These are phyloP conservation scores for Leccinum griseonigrum DNA, from an alignment of 1,284 basidiomycete species.

Conservation along the genomic window DNA sequence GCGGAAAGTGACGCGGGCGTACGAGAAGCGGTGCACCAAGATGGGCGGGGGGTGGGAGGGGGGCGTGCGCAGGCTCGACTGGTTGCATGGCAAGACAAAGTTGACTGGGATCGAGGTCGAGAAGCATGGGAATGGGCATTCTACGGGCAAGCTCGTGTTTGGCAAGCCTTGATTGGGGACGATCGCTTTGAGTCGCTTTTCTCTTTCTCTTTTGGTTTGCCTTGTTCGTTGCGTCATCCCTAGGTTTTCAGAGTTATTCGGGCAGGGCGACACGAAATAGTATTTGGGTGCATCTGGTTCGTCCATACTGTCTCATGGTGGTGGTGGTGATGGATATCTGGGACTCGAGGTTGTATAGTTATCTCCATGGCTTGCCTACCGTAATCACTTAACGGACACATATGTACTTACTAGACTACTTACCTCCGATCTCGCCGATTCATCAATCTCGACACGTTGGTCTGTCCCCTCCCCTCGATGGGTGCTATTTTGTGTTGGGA, in stretches of 20 bases:
- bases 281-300: conserved; percentile 13
- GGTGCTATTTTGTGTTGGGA: background rate
- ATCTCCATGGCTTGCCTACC: conserved; percentile 4
- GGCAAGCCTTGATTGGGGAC: conserved; percentile 35
- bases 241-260: background rate
- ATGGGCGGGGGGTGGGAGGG: conserved; percentile 66
- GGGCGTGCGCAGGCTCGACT: conserved; percentile 64
- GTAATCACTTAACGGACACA: background rate
- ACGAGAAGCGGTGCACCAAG: conserved; percentile 57
- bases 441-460: background rate
- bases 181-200: background rate
- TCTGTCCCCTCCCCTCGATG: too few species aligned
- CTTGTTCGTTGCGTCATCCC: background rate
- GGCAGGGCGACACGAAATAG: background rate
- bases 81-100: conserved; percentile 59
- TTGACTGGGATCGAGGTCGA: conserved; percentile 63
- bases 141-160: conserved; percentile 50
- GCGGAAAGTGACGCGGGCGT: conserved; percentile 56
- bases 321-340: conserved; percentile 17
- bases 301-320: conserved; percentile 3
- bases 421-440: background rate
- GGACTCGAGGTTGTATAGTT: conserved; percentile 19
- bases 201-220: background rate
- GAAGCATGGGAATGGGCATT: conserved; percentile 39
- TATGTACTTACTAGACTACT: background rate